phyloP scores from a whole-genome alignment of 2,329 filamentous ascomycete genomes.

The Ceratocystiopsis brevicomis region DNA sequence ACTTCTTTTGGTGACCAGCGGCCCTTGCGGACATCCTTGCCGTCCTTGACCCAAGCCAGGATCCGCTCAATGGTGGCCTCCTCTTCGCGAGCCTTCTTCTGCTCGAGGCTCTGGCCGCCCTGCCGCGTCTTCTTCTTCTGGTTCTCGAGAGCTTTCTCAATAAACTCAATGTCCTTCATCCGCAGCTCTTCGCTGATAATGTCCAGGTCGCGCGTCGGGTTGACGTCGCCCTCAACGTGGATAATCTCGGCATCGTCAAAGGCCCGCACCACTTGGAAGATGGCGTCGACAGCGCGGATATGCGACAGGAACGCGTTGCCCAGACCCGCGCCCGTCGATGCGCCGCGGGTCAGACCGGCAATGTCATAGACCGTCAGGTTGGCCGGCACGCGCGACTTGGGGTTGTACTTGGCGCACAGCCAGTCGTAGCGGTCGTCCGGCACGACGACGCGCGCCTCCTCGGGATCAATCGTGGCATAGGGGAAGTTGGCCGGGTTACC shows the following conservation, averaged over 20 bases:
- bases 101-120: conserved; percentile 87
- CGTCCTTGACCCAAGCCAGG: conserved; percentile 61
- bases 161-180: conserved; percentile 97
- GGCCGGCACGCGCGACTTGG: conserved; percentile 90
- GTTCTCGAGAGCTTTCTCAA: conserved; percentile 83
- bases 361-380: conserved; percentile 98
- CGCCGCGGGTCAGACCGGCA: conserved; percentile 84
- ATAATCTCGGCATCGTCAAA: conserved; percentile 99
- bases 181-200: conserved; percentile 95
- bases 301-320: conserved; percentile 97
- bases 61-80: conserved; percentile 87
- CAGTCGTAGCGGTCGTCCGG: conserved; percentile 93
- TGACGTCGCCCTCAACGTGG: conserved; percentile 96
- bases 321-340: conserved; percentile 90
- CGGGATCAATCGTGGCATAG: conserved; percentile 96
- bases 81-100: conserved; percentile 93
- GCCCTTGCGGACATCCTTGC: conserved; percentile 86
- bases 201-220: conserved; percentile 80
- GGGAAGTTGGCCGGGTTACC: conserved; percentile 99
- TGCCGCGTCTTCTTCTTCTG: conserved; percentile 86
- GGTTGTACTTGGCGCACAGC: conserved; percentile 91
- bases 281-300: conserved; percentile 93
- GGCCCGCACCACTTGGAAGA: conserved; percentile 91
- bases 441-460: conserved; percentile 93
- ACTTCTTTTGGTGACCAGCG: conserved; percentile 91